Evolutionary conservation across 2,329 filamentous ascomycete species (phyloP).

Genomic region (Fusarium tuaranense): DNA sequence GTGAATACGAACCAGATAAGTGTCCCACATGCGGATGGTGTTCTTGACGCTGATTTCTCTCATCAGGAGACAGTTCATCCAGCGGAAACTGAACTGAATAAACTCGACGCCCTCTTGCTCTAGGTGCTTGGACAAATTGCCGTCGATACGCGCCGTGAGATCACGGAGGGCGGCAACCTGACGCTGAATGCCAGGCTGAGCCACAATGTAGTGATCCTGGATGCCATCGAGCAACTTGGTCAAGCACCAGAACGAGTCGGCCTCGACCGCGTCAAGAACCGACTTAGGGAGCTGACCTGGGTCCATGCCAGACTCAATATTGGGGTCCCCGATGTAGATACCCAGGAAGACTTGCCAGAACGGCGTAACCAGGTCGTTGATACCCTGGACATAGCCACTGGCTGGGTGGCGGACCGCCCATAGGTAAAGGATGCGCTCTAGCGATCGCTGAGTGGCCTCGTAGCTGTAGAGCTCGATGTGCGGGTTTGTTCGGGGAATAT

Average conservation of each 20-base stretch:
- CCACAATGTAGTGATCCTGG: slow-evolving; percentile 98
- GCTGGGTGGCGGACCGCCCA: slow-evolving; percentile 98
- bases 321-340: slow-evolving; percentile 92
- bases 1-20: slow-evolving; percentile 82
- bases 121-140: slow-evolving; percentile 84
- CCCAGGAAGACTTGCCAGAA: slow-evolving; percentile 99
- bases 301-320: slow-evolving; percentile 96
- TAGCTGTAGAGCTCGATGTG: slow-evolving; percentile 96
- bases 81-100: slow-evolving; percentile 98
- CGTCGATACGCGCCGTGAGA: slow-evolving; percentile 90
- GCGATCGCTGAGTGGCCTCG: slow-evolving; percentile 92
- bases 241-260: slow-evolving; percentile 98
- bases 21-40: slow-evolving; percentile 99
- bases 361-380: slow-evolving; percentile 96
- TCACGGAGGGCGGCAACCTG: slow-evolving; percentile 92
- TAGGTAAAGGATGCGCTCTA: slow-evolving; percentile 95
- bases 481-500: slow-evolving; percentile 95
- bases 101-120: slow-evolving; percentile 95
- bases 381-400: slow-evolving; percentile 97
- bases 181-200: slow-evolving; percentile 94
- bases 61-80: slow-evolving; percentile 99
- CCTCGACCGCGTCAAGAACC: slow-evolving; percentile 95
- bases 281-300: slow-evolving; percentile 91
- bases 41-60: slow-evolving; percentile 96
- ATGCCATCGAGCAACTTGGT: slow-evolving; percentile 99